Evolutionary conservation across 352 stramenopile species (phyloP).

Genomic region (Globisporangium alternatum): DNA sequence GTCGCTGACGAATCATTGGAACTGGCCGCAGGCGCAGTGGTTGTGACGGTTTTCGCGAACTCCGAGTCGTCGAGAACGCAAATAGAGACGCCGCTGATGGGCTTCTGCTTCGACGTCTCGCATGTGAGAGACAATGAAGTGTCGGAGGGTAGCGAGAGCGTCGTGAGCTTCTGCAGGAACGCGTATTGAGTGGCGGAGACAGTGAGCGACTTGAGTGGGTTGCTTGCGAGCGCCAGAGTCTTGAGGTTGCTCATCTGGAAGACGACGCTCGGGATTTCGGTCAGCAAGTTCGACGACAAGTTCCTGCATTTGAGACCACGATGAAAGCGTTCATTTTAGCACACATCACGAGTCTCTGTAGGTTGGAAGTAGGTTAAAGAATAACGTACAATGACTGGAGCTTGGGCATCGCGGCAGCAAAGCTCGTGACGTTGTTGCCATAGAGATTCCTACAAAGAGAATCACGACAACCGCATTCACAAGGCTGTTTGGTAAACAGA

Average conservation of each 20-base stretch:
- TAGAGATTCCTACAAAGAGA: constrained; percentile 32
- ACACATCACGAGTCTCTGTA: too few relatives aligned
- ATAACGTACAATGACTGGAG: constrained; percentile 44
- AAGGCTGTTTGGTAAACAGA: too few relatives aligned
- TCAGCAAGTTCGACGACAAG: constrained; percentile 51
- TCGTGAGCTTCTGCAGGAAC: constrained; percentile 33
- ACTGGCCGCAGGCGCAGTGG: constrained; percentile 13
- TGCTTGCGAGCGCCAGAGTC: constrained; percentile 20
- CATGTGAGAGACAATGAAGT: constrained; percentile 26
- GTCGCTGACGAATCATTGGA: constrained; percentile 7
- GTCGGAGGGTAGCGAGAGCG: constrained; percentile 36
- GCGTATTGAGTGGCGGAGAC: constrained; percentile 11
- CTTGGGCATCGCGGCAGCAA: constrained; percentile 39
- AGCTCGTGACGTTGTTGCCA: constrained; percentile 46
- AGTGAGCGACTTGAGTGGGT: constrained; percentile 3
- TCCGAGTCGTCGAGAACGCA: constrained; percentile 30
- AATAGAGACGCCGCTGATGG: constrained; percentile 29
- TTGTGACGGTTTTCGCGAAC: constrained; percentile 23
- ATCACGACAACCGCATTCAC: too few relatives aligned
- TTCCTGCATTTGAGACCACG: constrained; percentile 29
- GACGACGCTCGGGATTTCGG: constrained; percentile 38
- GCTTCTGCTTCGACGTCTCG: constrained; percentile 22
- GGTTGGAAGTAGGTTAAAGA: not conserved
- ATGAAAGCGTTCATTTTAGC: too few relatives aligned
- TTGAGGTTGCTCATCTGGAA: constrained; percentile 43